Evolutionary conservation across 2,329 filamentous ascomycete species (phyloP), one percentile per base, ranked within the genome.

Genomic region (Macroventuria anomochaeta): DNA sequence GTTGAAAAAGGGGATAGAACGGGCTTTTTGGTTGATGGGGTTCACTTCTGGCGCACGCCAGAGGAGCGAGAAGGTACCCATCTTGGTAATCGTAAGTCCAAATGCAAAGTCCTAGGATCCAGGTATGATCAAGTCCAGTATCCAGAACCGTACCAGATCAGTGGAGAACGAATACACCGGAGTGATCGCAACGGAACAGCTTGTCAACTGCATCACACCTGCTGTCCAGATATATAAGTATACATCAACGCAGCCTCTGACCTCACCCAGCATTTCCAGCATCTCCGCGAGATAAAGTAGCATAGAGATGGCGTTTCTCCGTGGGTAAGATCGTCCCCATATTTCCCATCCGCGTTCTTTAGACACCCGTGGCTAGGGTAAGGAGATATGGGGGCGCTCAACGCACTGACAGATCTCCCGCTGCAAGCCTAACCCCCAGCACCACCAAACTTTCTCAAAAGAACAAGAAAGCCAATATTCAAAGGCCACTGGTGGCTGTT

Each of bases 1-100:
- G 72, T 96, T 96, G 54, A 96, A 76, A 23, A 90, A 74, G 0
- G 91, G 91, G 29, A 96, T 84, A 0, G 89, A 88, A 53, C 83
- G 84, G 44, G 91, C 91, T 74, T 96, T 96, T 46, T 83, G 81
- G 77, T 88, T 96, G 76, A 91, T 81, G 8, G 91, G 90, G 73
- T 96, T 95, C 75, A 93, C 77, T 70, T 88, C 83, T 15, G 91
- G 90, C 26, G 83, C 79, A 10, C 52, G 40, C 65, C 67, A 70
- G 43, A 70, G 63, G 11, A 57, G 42, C 5, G 64, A 46, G 18
- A 65, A 21, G 36, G 56, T 49, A 31, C 50, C 58, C 65, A 68
- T 68, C 5, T 12, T 50, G 26, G 26, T 10, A 7, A 21, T 38
- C 8, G 18, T 18, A 15, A 7, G 23, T 33, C 37, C 31, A 37